phyloP scores from a whole-genome alignment of 352 stramenopile genomes.

The Plasmopara muralis region DNA sequence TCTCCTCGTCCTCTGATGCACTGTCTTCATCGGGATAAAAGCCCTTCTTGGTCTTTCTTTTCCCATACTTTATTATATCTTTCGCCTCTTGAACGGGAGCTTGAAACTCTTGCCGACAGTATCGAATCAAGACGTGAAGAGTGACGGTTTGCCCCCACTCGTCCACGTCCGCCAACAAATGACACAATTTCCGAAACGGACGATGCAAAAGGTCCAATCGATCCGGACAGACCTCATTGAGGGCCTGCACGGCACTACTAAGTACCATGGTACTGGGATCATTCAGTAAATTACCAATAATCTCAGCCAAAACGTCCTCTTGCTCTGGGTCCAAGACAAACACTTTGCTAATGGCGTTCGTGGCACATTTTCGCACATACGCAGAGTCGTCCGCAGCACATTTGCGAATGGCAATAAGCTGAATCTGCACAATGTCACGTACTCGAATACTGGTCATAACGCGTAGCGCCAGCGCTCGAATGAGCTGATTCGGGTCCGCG shows the following conservation, averaged over 20 bases:
- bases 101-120: constrained; percentile 94
- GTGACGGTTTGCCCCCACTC: constrained; percentile 97
- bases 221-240: constrained; percentile 95
- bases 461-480: constrained; percentile 89
- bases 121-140: constrained; percentile 92
- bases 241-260: constrained; percentile 90
- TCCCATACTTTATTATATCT: constrained; percentile 36
- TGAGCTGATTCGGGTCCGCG: constrained; percentile 91
- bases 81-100: constrained; percentile 63
- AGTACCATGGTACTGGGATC: constrained; percentile 97
- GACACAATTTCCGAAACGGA: constrained; percentile 95
- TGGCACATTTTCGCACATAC: constrained; percentile 97
- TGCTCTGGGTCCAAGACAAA: constrained; percentile 85
- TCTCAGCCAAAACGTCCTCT: constrained; percentile 86
- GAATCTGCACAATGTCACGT: constrained; percentile 98
- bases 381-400: constrained; percentile 88
- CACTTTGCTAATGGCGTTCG: constrained; percentile 95
- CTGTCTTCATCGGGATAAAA: constrained; percentile 97
- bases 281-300: constrained; percentile 91
- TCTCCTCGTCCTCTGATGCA: constrained; percentile 49
- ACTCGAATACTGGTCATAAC: constrained; percentile 98
- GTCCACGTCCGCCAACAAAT: constrained; percentile 97
- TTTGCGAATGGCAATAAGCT: constrained; percentile 94
- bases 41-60: constrained; percentile 67
- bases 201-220: constrained; percentile 93